Base-by-base conservation (phyloP, 768 basidiomycete species). In the Inosperma sp. region DNA sequence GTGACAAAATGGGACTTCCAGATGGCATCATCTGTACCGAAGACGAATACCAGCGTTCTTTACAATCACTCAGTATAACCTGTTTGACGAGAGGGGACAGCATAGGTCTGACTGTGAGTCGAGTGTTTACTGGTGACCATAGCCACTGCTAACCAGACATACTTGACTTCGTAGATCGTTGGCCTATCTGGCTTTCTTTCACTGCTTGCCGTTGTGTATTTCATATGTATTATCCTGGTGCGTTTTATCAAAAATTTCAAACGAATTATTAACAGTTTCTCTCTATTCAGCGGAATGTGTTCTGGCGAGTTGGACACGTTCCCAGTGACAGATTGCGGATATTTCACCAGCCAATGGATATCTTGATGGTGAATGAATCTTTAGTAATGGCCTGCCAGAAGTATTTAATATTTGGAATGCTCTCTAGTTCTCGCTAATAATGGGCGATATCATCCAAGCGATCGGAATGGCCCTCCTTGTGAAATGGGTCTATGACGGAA, bases 291-390 rank as follows among this genome's bases (percentile, higher is more conserved):
- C 43, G 13, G 4, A 29, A 30, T 31, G 19, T n/a, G 7, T 29
- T 17, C 3, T 14, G 17, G 29, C 42, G 27, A 44, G 16, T 3
- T 22, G 8, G 16, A 7, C 31, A 48, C 8, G 5, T 23, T 5
- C 44, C 19, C 12, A 23, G 25, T 5, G n/a, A n/a, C 6, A 7
- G 16, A 17, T 17, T 10, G 2, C 23, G 10, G 21, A 48, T 48
- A 14, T 48, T 48, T 12, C 46, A 35, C 2, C 34, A 48, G 5
- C 46, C 46, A 7, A 35, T 48, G 46, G 46, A 48, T 19, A 16
- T 33, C 2, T n/a, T 48, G 1, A 48, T 48, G 23, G 45, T 35
- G 2, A n/a, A 25, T 23, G 4, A 7, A 2, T 34, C 12, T 22
- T 1, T 13, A 4, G 22, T 21, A 23, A 22, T 31, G n/a, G 8